Conservation (phyloP, 2,329 filamentous ascomycete species). For the Penicillium olsonii region DNA sequence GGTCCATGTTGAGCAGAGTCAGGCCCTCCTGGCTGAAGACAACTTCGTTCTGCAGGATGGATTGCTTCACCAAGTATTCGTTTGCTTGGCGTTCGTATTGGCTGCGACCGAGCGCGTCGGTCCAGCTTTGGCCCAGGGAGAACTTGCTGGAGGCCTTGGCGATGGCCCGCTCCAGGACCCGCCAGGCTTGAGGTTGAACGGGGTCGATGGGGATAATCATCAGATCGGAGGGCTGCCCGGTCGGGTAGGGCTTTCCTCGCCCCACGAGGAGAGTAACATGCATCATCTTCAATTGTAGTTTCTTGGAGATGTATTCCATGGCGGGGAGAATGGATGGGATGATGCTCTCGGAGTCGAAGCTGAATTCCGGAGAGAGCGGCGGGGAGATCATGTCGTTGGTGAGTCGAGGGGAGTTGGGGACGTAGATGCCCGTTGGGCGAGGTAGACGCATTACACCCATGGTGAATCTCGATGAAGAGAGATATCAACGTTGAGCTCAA, state of each 20-base stretch:
- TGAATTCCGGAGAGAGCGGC: conserved; percentile 41
- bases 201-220: conserved; percentile 40
- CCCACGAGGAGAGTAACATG: conserved; percentile 45
- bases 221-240: conserved; percentile 40
- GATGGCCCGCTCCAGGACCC: conserved; percentile 35
- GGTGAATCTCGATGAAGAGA: conserved; percentile 8
- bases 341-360: conserved; percentile 40
- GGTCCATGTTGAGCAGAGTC: conserved; percentile 47
- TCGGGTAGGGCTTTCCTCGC: conserved; percentile 42
- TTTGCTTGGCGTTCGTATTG: conserved; percentile 38
- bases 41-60: conserved; percentile 47
- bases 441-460: conserved; percentile 41
- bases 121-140: conserved; percentile 42
- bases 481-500: neutral
- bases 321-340: conserved; percentile 40
- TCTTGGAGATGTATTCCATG: conserved; percentile 44
- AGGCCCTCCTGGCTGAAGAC: conserved; percentile 48
- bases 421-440: conserved; percentile 38
- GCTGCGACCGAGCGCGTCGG: conserved; percentile 38
- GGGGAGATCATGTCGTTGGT: conserved; percentile 46
- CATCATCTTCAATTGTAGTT: conserved; percentile 40
- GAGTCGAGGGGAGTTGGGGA: conserved; percentile 37
- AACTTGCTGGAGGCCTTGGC: conserved; percentile 41
- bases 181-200: conserved; percentile 33
- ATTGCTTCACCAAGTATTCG: conserved; percentile 45